Percentiles rank a stretch among this genome's conserved stretches.
These are phyloP conservation scores for Fabrea salina DNA, from an alignment of 169 alveolate species.

Conservation along the genomic window DNA sequence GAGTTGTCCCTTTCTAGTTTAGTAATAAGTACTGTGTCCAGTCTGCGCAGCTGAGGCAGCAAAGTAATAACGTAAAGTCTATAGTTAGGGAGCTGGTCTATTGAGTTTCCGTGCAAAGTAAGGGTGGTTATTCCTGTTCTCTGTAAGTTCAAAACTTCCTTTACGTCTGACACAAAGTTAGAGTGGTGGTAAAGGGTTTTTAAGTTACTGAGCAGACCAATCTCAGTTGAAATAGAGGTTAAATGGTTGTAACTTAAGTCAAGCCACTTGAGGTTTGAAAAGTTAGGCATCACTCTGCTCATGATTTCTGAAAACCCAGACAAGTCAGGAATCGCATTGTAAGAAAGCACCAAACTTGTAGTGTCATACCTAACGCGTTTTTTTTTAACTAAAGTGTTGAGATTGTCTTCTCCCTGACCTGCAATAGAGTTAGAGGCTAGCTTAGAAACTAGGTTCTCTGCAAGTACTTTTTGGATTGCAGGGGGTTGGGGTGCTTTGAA, in stretches of 20 bases:
- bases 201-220: slow-evolving; percentile 51
- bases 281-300: slow-evolving; percentile 34
- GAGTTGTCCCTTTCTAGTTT: slow-evolving; percentile 65
- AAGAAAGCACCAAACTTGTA: slow-evolving; percentile 17
- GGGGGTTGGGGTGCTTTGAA: slow-evolving; percentile 14
- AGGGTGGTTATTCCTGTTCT: slow-evolving; percentile 51
- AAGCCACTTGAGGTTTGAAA: slow-evolving; percentile 43
- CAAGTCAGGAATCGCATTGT: background rate
- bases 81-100: slow-evolving; percentile 74
- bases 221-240: slow-evolving; percentile 36
- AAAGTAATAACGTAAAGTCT: slow-evolving; percentile 58
- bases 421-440: background rate
- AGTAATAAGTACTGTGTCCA: slow-evolving; percentile 71
- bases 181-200: slow-evolving; percentile 72
- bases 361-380: background rate
- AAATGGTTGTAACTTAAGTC: slow-evolving; percentile 48
- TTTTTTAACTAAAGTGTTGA: background rate
- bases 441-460: background rate
- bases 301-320: slow-evolving; percentile 1
- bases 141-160: slow-evolving; percentile 57
- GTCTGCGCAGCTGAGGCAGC: slow-evolving; percentile 53
- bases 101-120: slow-evolving; percentile 73
- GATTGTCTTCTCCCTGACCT: slow-evolving; percentile 22
- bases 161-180: slow-evolving; percentile 62
- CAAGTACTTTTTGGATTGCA: background rate